Conservation (phyloP, 441 rosid species). For the Populus tomentosa region DNA sequence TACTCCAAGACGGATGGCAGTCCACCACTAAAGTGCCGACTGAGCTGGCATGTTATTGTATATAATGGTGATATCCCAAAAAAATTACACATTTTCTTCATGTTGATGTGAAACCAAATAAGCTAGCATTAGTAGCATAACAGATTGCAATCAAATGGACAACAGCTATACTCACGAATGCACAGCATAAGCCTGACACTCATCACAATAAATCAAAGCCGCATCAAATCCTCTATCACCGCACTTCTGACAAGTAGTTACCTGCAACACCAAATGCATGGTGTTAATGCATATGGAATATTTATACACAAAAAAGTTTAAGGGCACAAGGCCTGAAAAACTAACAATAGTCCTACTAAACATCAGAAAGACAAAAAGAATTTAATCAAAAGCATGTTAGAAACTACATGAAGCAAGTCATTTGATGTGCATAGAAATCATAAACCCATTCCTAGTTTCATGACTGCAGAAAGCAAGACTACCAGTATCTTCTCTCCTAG, state of each 20-base stretch:
- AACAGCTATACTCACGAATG: conserved; percentile 43
- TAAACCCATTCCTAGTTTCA: background rate
- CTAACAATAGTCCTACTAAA: background rate
- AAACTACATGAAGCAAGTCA: background rate
- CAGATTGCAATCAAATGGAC: background rate
- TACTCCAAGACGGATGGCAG: background rate
- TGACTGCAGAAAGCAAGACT: background rate
- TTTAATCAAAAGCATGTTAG: background rate
- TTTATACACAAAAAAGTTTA: background rate
- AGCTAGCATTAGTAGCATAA: background rate
- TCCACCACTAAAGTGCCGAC: background rate
- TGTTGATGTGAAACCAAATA: background rate
- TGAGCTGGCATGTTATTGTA: background rate
- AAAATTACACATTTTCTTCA: background rate
- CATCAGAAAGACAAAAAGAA: background rate
- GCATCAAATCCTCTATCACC: conserved; percentile 48
- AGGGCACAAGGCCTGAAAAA: background rate
- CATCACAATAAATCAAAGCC: conserved; percentile 42
- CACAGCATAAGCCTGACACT: conserved; percentile 35
- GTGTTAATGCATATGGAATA: background rate
- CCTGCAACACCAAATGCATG: conserved; percentile 29
- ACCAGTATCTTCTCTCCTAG: background rate
- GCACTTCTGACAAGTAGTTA: conserved; percentile 44
- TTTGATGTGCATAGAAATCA: background rate
- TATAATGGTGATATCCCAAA: background rate